phyloP scores from a whole-genome alignment of 1,139 yeast genomes.

The Suhomyces wounanorum region DNA sequence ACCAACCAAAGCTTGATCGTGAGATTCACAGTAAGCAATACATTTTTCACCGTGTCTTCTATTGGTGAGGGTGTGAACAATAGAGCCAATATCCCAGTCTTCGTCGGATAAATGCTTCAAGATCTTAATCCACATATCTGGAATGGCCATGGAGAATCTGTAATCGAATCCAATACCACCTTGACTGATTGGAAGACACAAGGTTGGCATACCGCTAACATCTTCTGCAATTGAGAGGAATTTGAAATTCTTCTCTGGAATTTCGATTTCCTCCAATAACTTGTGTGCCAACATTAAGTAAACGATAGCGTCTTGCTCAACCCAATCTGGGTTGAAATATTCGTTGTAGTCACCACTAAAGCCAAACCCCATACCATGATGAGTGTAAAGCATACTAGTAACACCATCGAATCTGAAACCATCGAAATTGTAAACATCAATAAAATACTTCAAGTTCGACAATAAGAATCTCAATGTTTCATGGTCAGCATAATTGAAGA shows the following conservation, averaged over 20 bases:
- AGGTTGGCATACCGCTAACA: constrained; percentile 96
- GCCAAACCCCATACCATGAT: constrained; percentile 88
- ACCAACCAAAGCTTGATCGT: constrained; percentile 96
- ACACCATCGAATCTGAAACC: constrained; percentile 98
- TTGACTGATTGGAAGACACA: constrained; percentile 67
- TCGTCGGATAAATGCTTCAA: constrained; percentile 83
- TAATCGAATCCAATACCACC: constrained; percentile 97
- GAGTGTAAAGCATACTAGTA: constrained; percentile 86
- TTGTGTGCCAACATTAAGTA: constrained; percentile 88
- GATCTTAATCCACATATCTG: constrained; percentile 98
- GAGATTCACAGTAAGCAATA: constrained; percentile 91
- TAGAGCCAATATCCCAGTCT: constrained; percentile 86
- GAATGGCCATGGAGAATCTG: constrained; percentile 94
- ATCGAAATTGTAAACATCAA: constrained; percentile 84
- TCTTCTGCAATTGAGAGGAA: constrained; percentile 92
- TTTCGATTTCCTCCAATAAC: constrained; percentile 57
- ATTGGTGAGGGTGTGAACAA: constrained; percentile 81
- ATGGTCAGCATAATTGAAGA: constrained; percentile 87
- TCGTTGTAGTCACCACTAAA: constrained; percentile 94
- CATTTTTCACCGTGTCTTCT: constrained; percentile 89
- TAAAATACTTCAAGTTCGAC: constrained; percentile 82
- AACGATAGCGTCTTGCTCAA: constrained; percentile 83
- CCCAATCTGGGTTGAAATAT: constrained; percentile 77
- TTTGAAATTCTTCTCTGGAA: constrained; percentile 37
- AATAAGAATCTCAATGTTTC: constrained; percentile 87